Percentiles rank a stretch among this genome's conserved stretches.
These are phyloP conservation scores for Stephanodiscus triporus DNA, from an alignment of 108 stramenopile species.

Conservation along the genomic window DNA sequence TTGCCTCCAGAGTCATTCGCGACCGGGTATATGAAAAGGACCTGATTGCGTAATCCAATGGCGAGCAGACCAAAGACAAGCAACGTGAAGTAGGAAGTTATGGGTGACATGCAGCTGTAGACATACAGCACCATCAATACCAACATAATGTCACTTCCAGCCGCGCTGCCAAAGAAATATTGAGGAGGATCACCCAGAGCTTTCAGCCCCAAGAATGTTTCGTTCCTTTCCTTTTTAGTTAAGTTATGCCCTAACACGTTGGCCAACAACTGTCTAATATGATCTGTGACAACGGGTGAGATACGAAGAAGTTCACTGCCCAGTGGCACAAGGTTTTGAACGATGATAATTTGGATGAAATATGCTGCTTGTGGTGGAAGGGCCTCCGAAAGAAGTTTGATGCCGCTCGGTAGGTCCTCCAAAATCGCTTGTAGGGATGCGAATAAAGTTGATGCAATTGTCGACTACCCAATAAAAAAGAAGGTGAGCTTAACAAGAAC, in stretches of 20 bases:
- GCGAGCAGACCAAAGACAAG: slow-evolving; percentile 60
- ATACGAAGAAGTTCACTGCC: slow-evolving; percentile 66
- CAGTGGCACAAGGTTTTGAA: slow-evolving; percentile 50
- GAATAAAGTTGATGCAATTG: slow-evolving; percentile 62
- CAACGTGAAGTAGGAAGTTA: slow-evolving; percentile 56
- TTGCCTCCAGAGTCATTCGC: slow-evolving; percentile 71
- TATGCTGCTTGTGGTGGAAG: slow-evolving; percentile 59
- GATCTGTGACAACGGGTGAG: slow-evolving; percentile 33
- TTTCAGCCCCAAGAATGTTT: slow-evolving; percentile 51
- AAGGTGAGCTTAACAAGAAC: neutral
- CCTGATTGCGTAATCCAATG: slow-evolving; percentile 63
- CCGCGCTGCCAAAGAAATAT: slow-evolving; percentile 49
- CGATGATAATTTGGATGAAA: slow-evolving; percentile 65
- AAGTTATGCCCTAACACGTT: slow-evolving; percentile 53
- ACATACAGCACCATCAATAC: slow-evolving; percentile 69
- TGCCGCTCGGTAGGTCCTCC: slow-evolving; percentile 24
- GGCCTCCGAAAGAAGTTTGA: slow-evolving; percentile 54
- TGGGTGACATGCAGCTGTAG: slow-evolving; percentile 64
- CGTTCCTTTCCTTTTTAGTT: slow-evolving; percentile 69
- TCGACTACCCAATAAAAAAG: slow-evolving; percentile 8
- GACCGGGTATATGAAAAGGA: slow-evolving; percentile 70
- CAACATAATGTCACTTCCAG: slow-evolving; percentile 46
- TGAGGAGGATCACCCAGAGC: slow-evolving; percentile 58
- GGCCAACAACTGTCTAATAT: slow-evolving; percentile 37
- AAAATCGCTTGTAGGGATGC: slow-evolving; percentile 46